Conservation (phyloP, 1,139 yeast species). For the Scheffersomyces titani region DNA sequence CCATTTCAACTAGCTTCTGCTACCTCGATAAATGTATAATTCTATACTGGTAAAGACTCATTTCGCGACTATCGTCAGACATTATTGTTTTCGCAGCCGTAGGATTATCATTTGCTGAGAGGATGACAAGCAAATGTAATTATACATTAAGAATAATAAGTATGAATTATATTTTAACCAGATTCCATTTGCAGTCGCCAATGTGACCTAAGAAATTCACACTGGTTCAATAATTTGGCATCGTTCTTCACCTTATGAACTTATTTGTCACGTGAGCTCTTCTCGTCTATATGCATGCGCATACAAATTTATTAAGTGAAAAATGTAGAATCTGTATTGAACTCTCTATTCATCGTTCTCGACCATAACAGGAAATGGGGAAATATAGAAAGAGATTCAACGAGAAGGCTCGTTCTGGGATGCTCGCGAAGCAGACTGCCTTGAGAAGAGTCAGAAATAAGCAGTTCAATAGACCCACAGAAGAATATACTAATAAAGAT, state of each 20-base stretch:
- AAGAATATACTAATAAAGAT: constrained; percentile 30
- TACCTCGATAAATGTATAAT: background rate
- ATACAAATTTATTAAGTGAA: background rate
- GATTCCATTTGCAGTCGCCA: too few relatives aligned
- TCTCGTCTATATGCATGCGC: background rate
- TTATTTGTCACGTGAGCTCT: background rate
- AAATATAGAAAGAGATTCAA: constrained; percentile 78
- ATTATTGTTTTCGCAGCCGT: too few relatives aligned
- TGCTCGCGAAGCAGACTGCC: constrained; percentile 77
- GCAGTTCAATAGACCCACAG: constrained; percentile 54
- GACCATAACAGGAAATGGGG: constrained; percentile 52
- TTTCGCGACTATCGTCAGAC: too few relatives aligned
- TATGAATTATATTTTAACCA: too few relatives aligned
- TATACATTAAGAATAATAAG: too few relatives aligned
- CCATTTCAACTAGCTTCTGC: background rate
- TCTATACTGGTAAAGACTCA: too few relatives aligned
- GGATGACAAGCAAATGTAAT: too few relatives aligned
- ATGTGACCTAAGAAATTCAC: too few relatives aligned
- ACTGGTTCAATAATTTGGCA: too few relatives aligned
- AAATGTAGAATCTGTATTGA: background rate
- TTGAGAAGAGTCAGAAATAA: constrained; percentile 69
- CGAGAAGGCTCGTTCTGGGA: constrained; percentile 84
- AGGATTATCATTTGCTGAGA: too few relatives aligned
- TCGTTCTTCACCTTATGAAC: background rate
- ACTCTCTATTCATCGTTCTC: background rate